These are phyloP conservation scores for Tothia fuscella DNA, from an alignment of 2,329 filamentous ascomycete genomes.

Conservation along the genomic window DNA sequence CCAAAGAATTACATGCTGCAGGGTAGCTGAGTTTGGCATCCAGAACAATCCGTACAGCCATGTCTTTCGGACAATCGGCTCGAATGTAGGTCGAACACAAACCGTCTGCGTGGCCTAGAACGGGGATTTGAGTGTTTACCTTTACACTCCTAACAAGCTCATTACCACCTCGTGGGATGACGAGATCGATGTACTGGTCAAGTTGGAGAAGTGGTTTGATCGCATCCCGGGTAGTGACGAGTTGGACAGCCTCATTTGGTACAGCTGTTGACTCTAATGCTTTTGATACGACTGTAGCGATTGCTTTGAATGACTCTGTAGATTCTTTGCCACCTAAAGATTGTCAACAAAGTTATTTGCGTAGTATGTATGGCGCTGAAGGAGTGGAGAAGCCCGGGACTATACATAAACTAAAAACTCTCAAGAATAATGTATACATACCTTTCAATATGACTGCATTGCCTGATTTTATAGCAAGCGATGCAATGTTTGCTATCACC, in stretches of 20 bases:
- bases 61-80: slow-evolving; percentile 57
- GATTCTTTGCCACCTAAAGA: slow-evolving; percentile 79
- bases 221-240: slow-evolving; percentile 85
- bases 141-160: slow-evolving; percentile 87
- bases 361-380: slow-evolving; percentile 3
- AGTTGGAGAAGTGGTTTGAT: slow-evolving; percentile 79
- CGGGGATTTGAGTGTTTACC: slow-evolving; percentile 80
- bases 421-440: too few relatives aligned
- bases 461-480: slow-evolving; percentile 89
- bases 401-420: too few relatives aligned
- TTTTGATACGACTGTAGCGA: slow-evolving; percentile 70
- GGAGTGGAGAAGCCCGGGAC: background rate
- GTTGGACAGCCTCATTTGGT: slow-evolving; percentile 77
- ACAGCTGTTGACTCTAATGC: slow-evolving; percentile 64
- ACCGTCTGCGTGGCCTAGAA: slow-evolving; percentile 91
- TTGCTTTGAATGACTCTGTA: slow-evolving; percentile 85
- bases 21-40: slow-evolving; percentile 94
- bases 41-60: slow-evolving; percentile 65
- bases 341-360: slow-evolving; percentile 2
- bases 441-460: slow-evolving; percentile 95
- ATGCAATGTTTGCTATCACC: slow-evolving; percentile 96
- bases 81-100: slow-evolving; percentile 82
- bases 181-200: slow-evolving; percentile 82
- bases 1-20: slow-evolving; percentile 88
- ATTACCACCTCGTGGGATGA: slow-evolving; percentile 84